Percentiles rank a stretch among this genome's conserved stretches.
phyloP scores from a whole-genome alignment of 208 protist species.

The Polymyxa betae region DNA sequence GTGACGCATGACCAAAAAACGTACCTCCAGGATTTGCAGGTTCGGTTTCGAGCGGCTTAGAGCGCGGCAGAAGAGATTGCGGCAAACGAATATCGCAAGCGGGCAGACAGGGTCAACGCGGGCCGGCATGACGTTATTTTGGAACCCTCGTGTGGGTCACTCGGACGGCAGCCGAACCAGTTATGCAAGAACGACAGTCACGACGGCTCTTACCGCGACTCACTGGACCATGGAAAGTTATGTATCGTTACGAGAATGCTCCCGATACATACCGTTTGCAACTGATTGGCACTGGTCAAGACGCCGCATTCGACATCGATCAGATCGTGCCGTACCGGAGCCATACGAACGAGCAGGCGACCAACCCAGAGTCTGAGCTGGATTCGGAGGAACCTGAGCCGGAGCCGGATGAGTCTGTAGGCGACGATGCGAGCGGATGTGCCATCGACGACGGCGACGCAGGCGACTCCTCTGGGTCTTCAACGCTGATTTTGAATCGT shows the following conservation, averaged over 20 bases:
- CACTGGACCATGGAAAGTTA: background rate
- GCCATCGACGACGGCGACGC: no score
- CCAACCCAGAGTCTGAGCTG: background rate
- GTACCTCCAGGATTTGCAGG: no score
- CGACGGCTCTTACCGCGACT: background rate
- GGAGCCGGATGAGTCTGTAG: no score
- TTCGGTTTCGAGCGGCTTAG: no score
- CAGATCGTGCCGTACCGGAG: background rate
- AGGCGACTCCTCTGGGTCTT: background rate
- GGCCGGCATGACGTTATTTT: background rate
- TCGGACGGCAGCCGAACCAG: background rate
- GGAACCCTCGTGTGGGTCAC: background rate
- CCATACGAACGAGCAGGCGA: background rate
- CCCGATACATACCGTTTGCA: background rate
- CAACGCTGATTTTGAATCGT: background rate
- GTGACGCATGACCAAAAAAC: no score
- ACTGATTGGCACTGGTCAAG: background rate
- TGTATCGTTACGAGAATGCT: background rate
- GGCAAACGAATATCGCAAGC: background rate
- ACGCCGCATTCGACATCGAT: background rate
- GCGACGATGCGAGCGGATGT: background rate
- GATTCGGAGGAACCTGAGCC: background rate
- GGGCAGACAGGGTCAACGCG: background rate
- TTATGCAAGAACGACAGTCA: background rate
- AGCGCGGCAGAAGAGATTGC: background rate